Evolutionary conservation across 2,329 filamentous ascomycete species (phyloP).

Genomic region (Coniochaeta sp.): DNA sequence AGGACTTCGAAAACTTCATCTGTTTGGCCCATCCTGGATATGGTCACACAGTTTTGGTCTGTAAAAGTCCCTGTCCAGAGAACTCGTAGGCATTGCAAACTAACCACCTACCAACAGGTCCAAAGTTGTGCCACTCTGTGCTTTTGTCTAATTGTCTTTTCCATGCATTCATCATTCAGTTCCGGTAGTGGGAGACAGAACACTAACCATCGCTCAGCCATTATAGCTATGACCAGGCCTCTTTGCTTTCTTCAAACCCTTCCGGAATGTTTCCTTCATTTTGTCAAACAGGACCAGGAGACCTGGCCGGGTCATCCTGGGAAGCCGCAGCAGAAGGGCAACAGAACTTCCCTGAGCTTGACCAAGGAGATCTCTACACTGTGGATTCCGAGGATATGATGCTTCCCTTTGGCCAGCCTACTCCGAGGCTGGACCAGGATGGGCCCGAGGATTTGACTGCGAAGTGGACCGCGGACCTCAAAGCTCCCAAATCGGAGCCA

Average conservation of each 20-base stretch:
- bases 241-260: slow-evolving; percentile 41
- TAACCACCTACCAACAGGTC: slow-evolving; percentile 33
- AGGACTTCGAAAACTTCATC: slow-evolving; percentile 4
- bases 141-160: slow-evolving; percentile 14
- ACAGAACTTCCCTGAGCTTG: slow-evolving; percentile 52
- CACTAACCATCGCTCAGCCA: slow-evolving; percentile 51
- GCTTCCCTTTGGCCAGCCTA: slow-evolving; percentile 47
- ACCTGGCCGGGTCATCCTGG: slow-evolving; percentile 48
- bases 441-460: slow-evolving; percentile 36
- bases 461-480: slow-evolving; percentile 37
- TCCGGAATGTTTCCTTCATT: slow-evolving; percentile 46
- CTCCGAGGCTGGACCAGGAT: slow-evolving; percentile 43
- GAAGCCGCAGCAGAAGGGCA: slow-evolving; percentile 48
- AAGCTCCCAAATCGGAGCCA: slow-evolving; percentile 29
- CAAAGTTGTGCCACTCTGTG: slow-evolving; percentile 48
- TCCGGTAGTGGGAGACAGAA: slow-evolving; percentile 29
- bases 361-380: slow-evolving; percentile 39
- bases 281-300: slow-evolving; percentile 52
- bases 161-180: slow-evolving; percentile 24
- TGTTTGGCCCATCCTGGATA: slow-evolving; percentile 4
- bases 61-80: slow-evolving; percentile 21
- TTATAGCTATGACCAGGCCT: slow-evolving; percentile 46
- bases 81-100: slow-evolving; percentile 14
- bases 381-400: slow-evolving; percentile 49
- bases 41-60: slow-evolving; percentile 22